Evolutionary conservation across 164 flowering plant species (phyloP).

Genomic region (Vitis cinerea): DNA sequence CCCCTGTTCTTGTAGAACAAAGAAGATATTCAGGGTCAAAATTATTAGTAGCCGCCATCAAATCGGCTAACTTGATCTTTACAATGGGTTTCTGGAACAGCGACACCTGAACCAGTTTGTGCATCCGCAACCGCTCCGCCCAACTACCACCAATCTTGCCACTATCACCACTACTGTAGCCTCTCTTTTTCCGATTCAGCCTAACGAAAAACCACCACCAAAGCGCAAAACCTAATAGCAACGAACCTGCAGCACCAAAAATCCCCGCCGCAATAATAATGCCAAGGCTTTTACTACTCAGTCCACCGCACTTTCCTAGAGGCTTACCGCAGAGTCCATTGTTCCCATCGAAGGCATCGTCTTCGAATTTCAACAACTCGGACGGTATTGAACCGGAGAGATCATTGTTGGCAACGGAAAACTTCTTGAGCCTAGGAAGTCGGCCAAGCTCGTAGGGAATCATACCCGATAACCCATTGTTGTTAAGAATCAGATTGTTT

Average conservation of each 20-base stretch:
- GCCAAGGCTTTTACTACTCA: slow-evolving; percentile 29
- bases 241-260: slow-evolving; percentile 51
- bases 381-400: slow-evolving; percentile 27
- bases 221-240: slow-evolving; percentile 42
- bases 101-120: slow-evolving; percentile 50
- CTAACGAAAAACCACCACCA: slow-evolving; percentile 59
- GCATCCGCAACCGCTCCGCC: slow-evolving; percentile 39
- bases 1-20: slow-evolving; percentile 47
- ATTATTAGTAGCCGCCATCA: slow-evolving; percentile 56
- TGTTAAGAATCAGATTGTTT: slow-evolving; percentile 14
- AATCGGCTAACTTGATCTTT: slow-evolving; percentile 57
- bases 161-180: slow-evolving; percentile 19
- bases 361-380: slow-evolving; percentile 10
- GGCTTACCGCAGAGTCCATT: slow-evolving; percentile 27
- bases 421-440: slow-evolving; percentile 17
- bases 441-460: slow-evolving; percentile 23
- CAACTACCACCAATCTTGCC: slow-evolving; percentile 34
- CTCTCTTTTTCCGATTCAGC: slow-evolving; percentile 18
- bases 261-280: slow-evolving; percentile 63
- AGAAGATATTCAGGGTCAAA: slow-evolving; percentile 39
- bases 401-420: slow-evolving; percentile 23
- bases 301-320: slow-evolving; percentile 37
- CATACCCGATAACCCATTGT: slow-evolving; percentile 24
- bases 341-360: slow-evolving; percentile 19
- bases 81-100: slow-evolving; percentile 73